A percentile compares a stretch with the other conserved stretches of the same genome.
Evolutionary conservation across 73 alveolate genomes (phyloP).

Genomic region (Stentor coeruleus): DNA sequence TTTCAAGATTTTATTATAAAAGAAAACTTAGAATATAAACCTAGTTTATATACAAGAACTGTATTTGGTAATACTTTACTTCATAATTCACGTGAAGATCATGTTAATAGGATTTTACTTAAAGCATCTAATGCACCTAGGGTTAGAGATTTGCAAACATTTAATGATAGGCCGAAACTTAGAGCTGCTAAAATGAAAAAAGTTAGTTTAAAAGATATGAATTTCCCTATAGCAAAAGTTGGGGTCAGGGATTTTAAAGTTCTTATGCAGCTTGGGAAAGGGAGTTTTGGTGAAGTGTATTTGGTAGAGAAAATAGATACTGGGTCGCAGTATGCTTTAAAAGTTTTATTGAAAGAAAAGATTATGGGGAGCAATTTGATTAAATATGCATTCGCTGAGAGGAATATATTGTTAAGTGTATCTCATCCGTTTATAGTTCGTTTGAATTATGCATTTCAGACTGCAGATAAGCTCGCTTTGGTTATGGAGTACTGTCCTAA

Average conservation of each 20-base stretch:
- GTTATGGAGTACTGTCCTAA: conserved; percentile 74
- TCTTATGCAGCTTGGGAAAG: conserved; percentile 77
- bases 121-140: neutral
- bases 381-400: conserved; percentile 88
- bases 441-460: conserved; percentile 80
- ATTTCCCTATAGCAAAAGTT: conserved; percentile 35
- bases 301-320: conserved; percentile 83
- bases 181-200: neutral
- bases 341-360: conserved; percentile 82
- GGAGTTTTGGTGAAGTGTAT: conserved; percentile 86
- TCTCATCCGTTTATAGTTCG: conserved; percentile 93
- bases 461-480: conserved; percentile 59
- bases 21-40: conserved; percentile 26
- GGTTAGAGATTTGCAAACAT: neutral
- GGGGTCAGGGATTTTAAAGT: conserved; percentile 68
- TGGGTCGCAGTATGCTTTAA: conserved; percentile 80
- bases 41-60: conserved; percentile 57
- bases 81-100: conserved; percentile 47
- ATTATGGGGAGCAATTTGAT: conserved; percentile 77
- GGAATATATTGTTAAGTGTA: conserved; percentile 63
- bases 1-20: conserved; percentile 39
- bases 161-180: neutral
- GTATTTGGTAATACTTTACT: conserved; percentile 37
- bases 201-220: neutral
- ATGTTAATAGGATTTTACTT: conserved; percentile 35